These are phyloP conservation scores for Cryphonectria japonica DNA, from an alignment of 2,329 filamentous ascomycete species.

Conservation along the genomic window DNA sequence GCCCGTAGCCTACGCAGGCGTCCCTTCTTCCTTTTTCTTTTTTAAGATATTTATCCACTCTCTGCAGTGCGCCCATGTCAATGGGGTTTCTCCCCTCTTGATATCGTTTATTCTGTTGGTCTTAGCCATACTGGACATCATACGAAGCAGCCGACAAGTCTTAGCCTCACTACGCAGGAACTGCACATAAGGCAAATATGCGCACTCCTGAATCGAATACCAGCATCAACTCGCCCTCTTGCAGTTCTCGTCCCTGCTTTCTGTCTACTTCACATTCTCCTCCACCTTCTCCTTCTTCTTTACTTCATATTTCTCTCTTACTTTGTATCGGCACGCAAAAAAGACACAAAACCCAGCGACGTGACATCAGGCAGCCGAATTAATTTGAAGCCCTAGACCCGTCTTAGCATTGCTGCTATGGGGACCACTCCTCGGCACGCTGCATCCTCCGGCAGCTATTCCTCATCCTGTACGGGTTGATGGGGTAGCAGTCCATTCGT, in stretches of 20 bases:
- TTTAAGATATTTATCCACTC: too few relatives aligned
- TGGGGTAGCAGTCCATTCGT: neutral
- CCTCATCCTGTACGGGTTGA: neutral
- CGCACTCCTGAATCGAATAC: too few relatives aligned
- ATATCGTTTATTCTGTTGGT: neutral
- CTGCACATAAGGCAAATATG: too few relatives aligned
- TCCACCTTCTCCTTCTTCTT: too few relatives aligned
- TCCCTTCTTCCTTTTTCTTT: neutral
- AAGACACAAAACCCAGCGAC: neutral
- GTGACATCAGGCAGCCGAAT: constrained; percentile 10
- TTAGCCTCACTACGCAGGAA: too few relatives aligned
- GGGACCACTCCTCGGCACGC: neutral
- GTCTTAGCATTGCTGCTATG: constrained; percentile 1
- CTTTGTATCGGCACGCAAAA: neutral
- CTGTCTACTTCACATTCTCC: too few relatives aligned
- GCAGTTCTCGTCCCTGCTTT: too few relatives aligned
- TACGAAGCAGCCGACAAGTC: too few relatives aligned
- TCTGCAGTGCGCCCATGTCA: too few relatives aligned
- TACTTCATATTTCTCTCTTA: too few relatives aligned
- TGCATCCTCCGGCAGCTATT: neutral
- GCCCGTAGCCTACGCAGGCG: constrained; percentile 7
- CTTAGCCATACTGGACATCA: too few relatives aligned
- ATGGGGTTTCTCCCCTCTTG: too few relatives aligned
- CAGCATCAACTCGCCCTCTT: neutral
- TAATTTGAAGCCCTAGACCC: neutral